A percentile compares a stretch with the other conserved stretches of the same genome.
These are phyloP conservation scores for Crithidia sp. DNA, from an alignment of 208 protist genomes.

Conservation along the genomic window DNA sequence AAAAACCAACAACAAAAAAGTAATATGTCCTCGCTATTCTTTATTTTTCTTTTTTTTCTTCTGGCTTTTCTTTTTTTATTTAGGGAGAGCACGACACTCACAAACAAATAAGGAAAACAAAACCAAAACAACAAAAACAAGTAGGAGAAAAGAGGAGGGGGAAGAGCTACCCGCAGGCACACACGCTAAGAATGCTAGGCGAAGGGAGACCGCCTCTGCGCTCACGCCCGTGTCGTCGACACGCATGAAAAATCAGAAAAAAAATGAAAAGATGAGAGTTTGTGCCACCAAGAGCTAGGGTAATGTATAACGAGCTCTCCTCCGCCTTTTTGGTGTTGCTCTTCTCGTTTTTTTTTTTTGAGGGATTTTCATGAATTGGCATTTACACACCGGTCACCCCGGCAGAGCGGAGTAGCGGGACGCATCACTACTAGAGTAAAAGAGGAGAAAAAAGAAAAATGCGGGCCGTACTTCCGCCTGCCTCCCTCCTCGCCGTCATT, in stretches of 20 bases:
- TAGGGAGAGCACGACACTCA: constrained; percentile 4
- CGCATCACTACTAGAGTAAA: background rate
- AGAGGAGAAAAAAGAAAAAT: background rate
- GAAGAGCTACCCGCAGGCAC: background rate
- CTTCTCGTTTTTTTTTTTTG: constrained; percentile 10
- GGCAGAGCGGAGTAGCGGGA: no score
- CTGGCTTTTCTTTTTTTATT: no score
- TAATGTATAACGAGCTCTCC: background rate
- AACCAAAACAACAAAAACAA: constrained; percentile 11
- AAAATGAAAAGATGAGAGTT: background rate
- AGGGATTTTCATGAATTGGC: constrained; percentile 12
- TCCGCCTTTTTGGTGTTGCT: constrained; percentile 8
- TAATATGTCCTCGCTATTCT: no score
- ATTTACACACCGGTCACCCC: background rate
- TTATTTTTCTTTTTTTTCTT: no score
- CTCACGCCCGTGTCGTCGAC: no score
- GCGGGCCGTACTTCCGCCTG: background rate
- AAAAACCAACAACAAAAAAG: background rate
- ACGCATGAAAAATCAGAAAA: background rate
- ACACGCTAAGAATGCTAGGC: no score
- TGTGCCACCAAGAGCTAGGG: no score
- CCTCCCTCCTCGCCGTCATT: no score
- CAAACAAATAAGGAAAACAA: constrained; percentile 9
- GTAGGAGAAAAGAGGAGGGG: constrained; percentile 3
- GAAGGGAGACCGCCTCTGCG: no score